Conservation (phyloP, 1,284 basidiomycete genomes). For the Ceraceosorus guamensis region DNA sequence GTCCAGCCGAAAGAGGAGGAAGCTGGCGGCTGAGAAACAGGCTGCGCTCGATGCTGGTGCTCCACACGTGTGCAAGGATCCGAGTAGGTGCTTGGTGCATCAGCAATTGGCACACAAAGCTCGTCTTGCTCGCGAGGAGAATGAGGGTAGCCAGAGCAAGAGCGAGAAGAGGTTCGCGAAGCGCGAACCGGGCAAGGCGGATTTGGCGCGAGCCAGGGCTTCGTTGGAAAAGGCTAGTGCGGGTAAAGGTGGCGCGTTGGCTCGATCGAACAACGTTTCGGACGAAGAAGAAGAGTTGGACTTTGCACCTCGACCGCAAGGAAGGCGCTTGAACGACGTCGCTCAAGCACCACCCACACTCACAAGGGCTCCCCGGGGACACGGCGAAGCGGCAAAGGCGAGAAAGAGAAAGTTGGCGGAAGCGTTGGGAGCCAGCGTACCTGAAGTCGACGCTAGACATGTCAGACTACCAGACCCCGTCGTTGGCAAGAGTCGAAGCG, state of each 20-base stretch:
- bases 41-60: neutral
- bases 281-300: no score
- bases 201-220: conserved; percentile 25
- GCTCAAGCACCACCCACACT: conserved; percentile 34
- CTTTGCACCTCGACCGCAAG: neutral
- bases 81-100: neutral
- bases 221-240: conserved; percentile 2
- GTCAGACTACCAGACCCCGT: conserved; percentile 17
- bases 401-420: conserved; percentile 26
- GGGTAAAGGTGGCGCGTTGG: conserved; percentile 2
- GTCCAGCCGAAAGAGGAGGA: conserved; percentile 2
- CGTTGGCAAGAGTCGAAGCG: conserved; percentile 4
- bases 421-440: conserved; percentile 23
- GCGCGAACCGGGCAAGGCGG: conserved; percentile 17
- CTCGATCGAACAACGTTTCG: conserved; percentile 8
- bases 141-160: neutral
- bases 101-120: neutral
- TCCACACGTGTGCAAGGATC: neutral
- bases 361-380: conserved; percentile 30
- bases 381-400: conserved; percentile 22
- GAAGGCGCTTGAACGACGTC: conserved; percentile 25
- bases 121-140: neutral
- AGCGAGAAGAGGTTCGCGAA: neutral
- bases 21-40: conserved; percentile 1
- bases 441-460: conserved; percentile 20